phyloP scores from a whole-genome alignment of 352 stramenopile genomes.

The Globisporangium cylindrosporum region DNA sequence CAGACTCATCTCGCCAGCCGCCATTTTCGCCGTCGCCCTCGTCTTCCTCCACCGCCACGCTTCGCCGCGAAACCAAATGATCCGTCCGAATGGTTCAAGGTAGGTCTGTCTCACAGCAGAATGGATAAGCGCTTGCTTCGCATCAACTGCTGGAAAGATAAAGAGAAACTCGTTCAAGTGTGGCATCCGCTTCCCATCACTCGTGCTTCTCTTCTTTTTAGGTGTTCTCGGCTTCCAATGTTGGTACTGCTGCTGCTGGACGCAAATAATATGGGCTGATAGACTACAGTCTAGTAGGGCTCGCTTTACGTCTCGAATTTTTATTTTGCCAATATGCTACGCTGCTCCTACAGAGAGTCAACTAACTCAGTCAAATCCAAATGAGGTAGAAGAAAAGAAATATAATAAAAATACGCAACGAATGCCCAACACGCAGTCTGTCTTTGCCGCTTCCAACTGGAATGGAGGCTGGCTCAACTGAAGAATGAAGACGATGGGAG shows the following conservation, averaged over 20 bases:
- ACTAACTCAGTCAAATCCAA: not conserved
- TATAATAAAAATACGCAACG: constrained; percentile 10
- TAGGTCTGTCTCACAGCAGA: not conserved
- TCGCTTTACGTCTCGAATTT: not conserved
- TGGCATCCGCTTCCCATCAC: not conserved
- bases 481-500: constrained; percentile 28
- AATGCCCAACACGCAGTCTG: not conserved
- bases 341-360: not conserved
- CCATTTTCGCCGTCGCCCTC: not conserved
- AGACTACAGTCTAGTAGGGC: too few species aligned
- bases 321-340: not conserved
- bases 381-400: not conserved
- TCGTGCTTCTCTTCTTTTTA: not conserved
- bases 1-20: not conserved
- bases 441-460: not conserved
- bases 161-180: not conserved
- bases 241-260: too few species aligned
- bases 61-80: constrained; percentile 9
- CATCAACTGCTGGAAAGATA: not conserved
- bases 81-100: not conserved
- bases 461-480: constrained; percentile 12
- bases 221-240: not conserved
- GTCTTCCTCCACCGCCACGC: not conserved
- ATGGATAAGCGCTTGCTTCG: not conserved
- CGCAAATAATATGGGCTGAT: too few species aligned